Base-by-base conservation (phyloP, 768 basidiomycete species). In the Boletus rubroflammeus region DNA sequence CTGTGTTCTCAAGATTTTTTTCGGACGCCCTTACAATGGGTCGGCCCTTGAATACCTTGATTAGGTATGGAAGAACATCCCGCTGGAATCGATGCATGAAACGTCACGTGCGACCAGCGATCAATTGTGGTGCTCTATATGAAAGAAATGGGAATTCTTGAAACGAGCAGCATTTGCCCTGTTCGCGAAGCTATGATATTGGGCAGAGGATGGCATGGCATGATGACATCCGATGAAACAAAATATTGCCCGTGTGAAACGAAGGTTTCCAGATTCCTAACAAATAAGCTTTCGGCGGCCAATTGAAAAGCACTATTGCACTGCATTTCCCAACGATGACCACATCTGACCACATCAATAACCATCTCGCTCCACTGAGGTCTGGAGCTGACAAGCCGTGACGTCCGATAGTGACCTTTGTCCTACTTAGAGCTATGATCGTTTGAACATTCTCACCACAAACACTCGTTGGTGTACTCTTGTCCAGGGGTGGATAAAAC, bases 171-270 rank as follows among this genome's bases (percentile, higher is more conserved):
- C 14, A 42, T 40, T 8, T n/a, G 19, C 35, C 31, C 36, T 19
- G 23, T 48, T 48, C 25, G 42, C 5, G n/a, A 50, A 19, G 53
- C 21, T 11, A 45, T n/a, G 17, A 19, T 19, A 40, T 39, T 25
- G 39, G 36, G 36, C 28, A 39, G 47, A n/a, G 28, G 5, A 50
- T 36, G 14, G 29, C 17, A 43, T 42, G 34, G 15, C n/a, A 43
- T 6, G 35, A 41, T 39, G 21, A 13, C 40, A 34, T 26, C 23
- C 7, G 19, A 51, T 43, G 58, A 47, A 57, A 61, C 41, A 43
- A 48, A 19, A 34, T 19, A 40, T 44, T 29, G 29, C 5, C 48
- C 51, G 34, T 26, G 47, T 28, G 35, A 49, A 51, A 36, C 45
- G 15, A 25, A 43, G 28, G 13, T 35, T 39, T 31, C 14, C 40